Evolutionary conservation across 768 basidiomycete genomes (phyloP).

Genomic region (Pisolithus orientalis): DNA sequence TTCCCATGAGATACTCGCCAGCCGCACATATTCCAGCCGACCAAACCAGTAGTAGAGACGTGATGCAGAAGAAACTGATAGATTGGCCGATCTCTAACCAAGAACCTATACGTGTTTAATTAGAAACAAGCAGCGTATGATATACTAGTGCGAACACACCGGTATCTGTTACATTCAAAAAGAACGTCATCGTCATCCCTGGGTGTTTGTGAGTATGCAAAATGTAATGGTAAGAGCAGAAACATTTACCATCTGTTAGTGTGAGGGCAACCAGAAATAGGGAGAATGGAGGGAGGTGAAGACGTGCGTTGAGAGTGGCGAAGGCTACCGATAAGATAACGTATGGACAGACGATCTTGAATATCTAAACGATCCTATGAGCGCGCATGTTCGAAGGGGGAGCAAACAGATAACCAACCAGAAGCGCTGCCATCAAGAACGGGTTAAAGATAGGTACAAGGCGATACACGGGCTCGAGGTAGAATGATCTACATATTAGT

Average conservation of each 20-base stretch:
- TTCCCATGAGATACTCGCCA: constrained; percentile 65
- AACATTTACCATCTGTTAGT: constrained; percentile 55
- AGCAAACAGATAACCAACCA: constrained; percentile 38
- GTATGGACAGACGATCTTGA: constrained; percentile 80
- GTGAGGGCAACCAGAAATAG: constrained; percentile 72
- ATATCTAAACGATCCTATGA: constrained; percentile 40
- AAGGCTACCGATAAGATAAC: constrained; percentile 66
- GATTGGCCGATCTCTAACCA: constrained; percentile 90
- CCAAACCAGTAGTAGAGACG: constrained; percentile 73
- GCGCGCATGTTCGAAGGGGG: not conserved
- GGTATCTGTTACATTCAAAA: constrained; percentile 76
- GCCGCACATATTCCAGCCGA: constrained; percentile 68
- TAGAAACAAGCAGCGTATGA: constrained; percentile 2
- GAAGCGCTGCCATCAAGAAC: constrained; percentile 70
- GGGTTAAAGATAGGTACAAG: constrained; percentile 82
- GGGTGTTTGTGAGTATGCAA: not conserved
- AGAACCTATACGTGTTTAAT: constrained; percentile 41
- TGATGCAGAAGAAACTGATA: constrained; percentile 83
- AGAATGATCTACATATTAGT: constrained; percentile 54
- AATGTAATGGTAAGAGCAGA: not conserved
- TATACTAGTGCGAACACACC: constrained; percentile 33
- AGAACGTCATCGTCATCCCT: constrained; percentile 84
- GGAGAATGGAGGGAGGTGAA: constrained; percentile 72
- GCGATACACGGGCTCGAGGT: constrained; percentile 83
- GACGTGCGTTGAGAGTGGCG: constrained; percentile 58